A percentile compares a stretch with the other conserved stretches of the same genome.
Evolutionary conservation across 495 filamentous ascomycete genomes (phyloP).

Genomic region (Lophium mytilinum): DNA sequence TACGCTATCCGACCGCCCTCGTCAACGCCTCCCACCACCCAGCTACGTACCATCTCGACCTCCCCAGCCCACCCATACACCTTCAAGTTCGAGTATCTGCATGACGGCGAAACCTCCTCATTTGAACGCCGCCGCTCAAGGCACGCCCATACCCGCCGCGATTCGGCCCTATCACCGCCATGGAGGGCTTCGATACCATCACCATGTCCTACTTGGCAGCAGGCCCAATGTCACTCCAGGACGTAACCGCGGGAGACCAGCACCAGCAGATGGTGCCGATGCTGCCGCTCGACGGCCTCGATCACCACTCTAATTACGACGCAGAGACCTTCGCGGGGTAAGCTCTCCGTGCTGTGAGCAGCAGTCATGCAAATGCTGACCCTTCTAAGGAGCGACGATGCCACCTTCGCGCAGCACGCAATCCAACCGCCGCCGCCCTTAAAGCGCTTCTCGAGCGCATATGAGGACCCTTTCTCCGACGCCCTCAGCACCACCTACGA

Average conservation of each 20-base stretch:
- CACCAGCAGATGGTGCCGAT: conserved; percentile 38
- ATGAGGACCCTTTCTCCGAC: conserved; percentile 39
- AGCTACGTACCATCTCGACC: background rate
- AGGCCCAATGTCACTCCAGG: conserved; percentile 45
- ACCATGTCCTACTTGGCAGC: conserved; percentile 52
- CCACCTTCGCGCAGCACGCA: conserved; percentile 14
- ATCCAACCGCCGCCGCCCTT: conserved; percentile 27
- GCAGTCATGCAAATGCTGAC: conserved; percentile 15
- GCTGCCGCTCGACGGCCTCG: conserved; percentile 47
- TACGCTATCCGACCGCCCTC: background rate
- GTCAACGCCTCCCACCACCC: background rate
- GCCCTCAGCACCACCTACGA: conserved; percentile 35
- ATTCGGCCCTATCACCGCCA: conserved; percentile 29
- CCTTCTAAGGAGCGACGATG: conserved; percentile 23
- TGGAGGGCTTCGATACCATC: conserved; percentile 60
- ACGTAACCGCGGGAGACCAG: conserved; percentile 47
- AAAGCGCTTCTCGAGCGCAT: conserved; percentile 33
- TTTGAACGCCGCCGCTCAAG: conserved; percentile 23
- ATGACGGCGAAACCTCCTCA: conserved; percentile 5
- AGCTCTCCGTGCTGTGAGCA: conserved; percentile 9
- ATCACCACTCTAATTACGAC: conserved; percentile 50
- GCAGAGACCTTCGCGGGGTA: conserved; percentile 53
- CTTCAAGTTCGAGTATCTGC: too few relatives aligned
- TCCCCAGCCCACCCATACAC: background rate
- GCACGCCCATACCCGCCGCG: conserved; percentile 14